A percentile compares a stretch with the other conserved stretches of the same genome.
Evolutionary conservation across 106 monocot genomes (phyloP).

Genomic region (Dendrobium catenatum): DNA sequence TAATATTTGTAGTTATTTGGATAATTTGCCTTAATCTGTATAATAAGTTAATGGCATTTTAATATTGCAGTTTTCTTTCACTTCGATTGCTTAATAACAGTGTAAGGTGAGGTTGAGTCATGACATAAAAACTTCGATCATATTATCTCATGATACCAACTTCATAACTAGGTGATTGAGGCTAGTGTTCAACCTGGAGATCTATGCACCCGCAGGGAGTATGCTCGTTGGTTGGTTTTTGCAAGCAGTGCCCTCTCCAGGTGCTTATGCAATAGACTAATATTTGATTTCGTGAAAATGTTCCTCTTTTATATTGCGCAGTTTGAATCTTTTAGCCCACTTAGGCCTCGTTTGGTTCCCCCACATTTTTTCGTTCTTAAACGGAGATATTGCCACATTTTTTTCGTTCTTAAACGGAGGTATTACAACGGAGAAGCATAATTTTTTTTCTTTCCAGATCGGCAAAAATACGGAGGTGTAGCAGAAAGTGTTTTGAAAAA

Average conservation of each 20-base stretch:
- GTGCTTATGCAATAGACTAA: constrained; percentile 18
- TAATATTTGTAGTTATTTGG: background rate
- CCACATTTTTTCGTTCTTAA: too few relatives aligned
- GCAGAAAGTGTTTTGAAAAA: too few relatives aligned
- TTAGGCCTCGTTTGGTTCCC: background rate
- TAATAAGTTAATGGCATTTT: background rate
- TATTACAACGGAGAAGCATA: too few relatives aligned
- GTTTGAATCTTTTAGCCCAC: background rate
- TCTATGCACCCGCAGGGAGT: constrained; percentile 93
- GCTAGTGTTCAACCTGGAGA: constrained; percentile 75
- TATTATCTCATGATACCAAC: constrained; percentile 3
- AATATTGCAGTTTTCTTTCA: background rate
- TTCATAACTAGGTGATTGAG: constrained; percentile 76
- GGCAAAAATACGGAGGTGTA: too few relatives aligned
- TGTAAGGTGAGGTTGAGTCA: background rate
- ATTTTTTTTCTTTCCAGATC: too few relatives aligned
- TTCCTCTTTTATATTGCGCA: background rate
- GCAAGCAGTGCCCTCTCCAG: constrained; percentile 80
- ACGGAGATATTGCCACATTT: too few relatives aligned
- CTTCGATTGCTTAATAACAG: background rate
- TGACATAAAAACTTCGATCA: background rate
- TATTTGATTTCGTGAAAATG: background rate
- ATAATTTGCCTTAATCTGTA: background rate
- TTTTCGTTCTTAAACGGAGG: too few relatives aligned
- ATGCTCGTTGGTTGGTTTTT: constrained; percentile 95